Base-by-base conservation (phyloP, 208 protist species). In the Phytomonas sp. region DNA sequence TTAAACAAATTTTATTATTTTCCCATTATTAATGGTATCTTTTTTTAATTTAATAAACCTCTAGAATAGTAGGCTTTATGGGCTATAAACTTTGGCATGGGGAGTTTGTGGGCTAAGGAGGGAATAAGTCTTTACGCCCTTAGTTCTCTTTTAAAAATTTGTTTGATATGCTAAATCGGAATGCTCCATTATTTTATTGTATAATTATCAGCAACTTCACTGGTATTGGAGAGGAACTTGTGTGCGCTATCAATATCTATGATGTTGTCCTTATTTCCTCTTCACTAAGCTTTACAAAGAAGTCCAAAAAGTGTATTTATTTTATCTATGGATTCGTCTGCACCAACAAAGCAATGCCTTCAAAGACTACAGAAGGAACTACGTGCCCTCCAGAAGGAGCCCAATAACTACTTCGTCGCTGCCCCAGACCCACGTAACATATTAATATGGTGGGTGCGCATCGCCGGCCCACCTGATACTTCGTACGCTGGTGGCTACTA, bases 401-500 rank as follows among this genome's bases (percentile, higher is more conserved):
- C 68, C 8, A 62, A 81, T 13, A 46, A 75, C 9, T 53, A 76
- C 28, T 91, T 82, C 66, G 15, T 66, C 5, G 76, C 85, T n/a
- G 61, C 43, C 0, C 88, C 90, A 0, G 79, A 84, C 15, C 67
- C 76, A 5, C 37, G 76, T 28, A 97, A 99, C 82, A 89, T 99
- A 65, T 96, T 99, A 46, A 84, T 91, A 34, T 99, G 98, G 96
- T 83, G 77, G 56, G 84, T 85, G 29, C 66, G 84, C 26, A 66
- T 88, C 46, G 40, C 75, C 51, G 79, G 82, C 1, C 78, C 79
- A 3, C 70, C 17, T 0, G 76, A 43, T 60, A 82, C 76, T 13
- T 70, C 66, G 0, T 88, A 88, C 64, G 76, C 62, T 30, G 97
- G 94, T 28, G 98, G 98, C 15, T 79, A 97, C 63, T 99, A 99